phyloP scores from a whole-genome alignment of 352 stramenopile genomes.

The Globisporangium paroecandrum region DNA sequence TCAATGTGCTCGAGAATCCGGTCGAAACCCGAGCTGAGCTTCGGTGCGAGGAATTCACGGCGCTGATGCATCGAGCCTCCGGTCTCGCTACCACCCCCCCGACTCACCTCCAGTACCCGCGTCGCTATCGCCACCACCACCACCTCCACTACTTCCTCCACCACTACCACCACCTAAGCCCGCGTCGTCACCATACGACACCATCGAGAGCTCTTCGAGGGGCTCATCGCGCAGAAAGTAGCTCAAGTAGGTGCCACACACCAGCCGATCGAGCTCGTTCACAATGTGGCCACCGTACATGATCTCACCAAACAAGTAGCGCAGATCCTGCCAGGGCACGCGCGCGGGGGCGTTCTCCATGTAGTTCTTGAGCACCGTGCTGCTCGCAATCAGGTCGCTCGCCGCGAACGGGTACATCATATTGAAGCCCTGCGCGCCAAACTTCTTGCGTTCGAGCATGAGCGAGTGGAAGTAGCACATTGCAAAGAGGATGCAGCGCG shows the following conservation, averaged over 20 bases:
- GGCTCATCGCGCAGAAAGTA: constrained; percentile 89
- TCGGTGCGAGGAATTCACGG: constrained; percentile 68
- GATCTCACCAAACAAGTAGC: constrained; percentile 96
- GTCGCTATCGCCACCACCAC: constrained; percentile 28
- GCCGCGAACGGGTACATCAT: constrained; percentile 88
- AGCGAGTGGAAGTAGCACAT: constrained; percentile 93
- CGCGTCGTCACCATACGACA: constrained; percentile 69
- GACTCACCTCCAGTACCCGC: constrained; percentile 15
- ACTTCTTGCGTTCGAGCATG: constrained; percentile 92
- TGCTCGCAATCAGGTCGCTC: constrained; percentile 82
- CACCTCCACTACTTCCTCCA: constrained; percentile 11
- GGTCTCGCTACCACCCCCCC: constrained; percentile 14
- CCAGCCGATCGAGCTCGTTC: constrained; percentile 89
- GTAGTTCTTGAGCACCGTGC: constrained; percentile 92
- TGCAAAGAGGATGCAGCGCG: constrained; percentile 86
- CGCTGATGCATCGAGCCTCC: constrained; percentile 25
- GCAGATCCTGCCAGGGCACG: constrained; percentile 91
- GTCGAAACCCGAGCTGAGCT: constrained; percentile 67
- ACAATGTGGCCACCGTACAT: constrained; percentile 97
- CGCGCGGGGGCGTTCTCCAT: constrained; percentile 91
- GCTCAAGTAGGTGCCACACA: constrained; percentile 77
- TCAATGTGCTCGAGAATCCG: constrained; percentile 90
- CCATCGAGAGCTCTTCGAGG: constrained; percentile 88
- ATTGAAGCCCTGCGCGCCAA: constrained; percentile 89
- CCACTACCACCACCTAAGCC: constrained; percentile 23